A percentile compares a stretch with the other conserved stretches of the same genome.
phyloP scores from a whole-genome alignment of 768 basidiomycete genomes.

The Mycena crocata region DNA sequence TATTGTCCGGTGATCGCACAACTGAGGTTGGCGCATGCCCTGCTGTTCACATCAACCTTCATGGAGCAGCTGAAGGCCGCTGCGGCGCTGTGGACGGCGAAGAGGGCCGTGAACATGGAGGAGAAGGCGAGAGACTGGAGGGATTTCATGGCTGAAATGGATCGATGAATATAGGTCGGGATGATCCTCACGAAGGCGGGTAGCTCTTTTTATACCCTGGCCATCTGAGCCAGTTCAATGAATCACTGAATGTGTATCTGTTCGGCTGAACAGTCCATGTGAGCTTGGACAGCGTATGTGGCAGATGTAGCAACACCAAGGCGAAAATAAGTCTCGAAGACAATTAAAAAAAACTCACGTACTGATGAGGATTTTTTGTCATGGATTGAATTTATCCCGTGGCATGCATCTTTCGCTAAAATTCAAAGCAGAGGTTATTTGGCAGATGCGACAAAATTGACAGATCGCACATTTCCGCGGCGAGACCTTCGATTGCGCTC shows the following conservation, averaged over 20 bases:
- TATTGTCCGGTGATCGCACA: constrained; percentile 5
- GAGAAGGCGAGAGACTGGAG: not conserved
- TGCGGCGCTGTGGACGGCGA: not conserved
- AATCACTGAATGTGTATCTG: not conserved
- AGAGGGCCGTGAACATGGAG: not conserved
- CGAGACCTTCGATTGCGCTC: too few relatives aligned
- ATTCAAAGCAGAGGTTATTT: not conserved
- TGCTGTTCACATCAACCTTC: constrained; percentile 17
- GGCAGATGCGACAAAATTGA: not conserved
- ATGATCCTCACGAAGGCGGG: not conserved
- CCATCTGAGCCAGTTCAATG: not conserved
- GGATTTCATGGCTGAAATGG: constrained; percentile 12
- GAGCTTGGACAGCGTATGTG: too few relatives aligned
- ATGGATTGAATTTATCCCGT: too few relatives aligned
- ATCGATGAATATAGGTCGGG: not conserved
- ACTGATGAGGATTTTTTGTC: too few relatives aligned
- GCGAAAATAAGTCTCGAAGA: too few relatives aligned
- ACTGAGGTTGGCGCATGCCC: not conserved
- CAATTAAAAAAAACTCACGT: too few relatives aligned
- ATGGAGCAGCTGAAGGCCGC: constrained; percentile 18
- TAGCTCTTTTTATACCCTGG: not conserved
- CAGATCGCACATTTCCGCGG: not conserved
- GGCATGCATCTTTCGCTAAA: too few relatives aligned
- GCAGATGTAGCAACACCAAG: too few relatives aligned
- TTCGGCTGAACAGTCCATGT: not conserved